A percentile compares a stretch with the other conserved stretches of the same genome.
phyloP scores from a whole-genome alignment of 768 basidiomycete species.

The Suillus clintonianus region DNA sequence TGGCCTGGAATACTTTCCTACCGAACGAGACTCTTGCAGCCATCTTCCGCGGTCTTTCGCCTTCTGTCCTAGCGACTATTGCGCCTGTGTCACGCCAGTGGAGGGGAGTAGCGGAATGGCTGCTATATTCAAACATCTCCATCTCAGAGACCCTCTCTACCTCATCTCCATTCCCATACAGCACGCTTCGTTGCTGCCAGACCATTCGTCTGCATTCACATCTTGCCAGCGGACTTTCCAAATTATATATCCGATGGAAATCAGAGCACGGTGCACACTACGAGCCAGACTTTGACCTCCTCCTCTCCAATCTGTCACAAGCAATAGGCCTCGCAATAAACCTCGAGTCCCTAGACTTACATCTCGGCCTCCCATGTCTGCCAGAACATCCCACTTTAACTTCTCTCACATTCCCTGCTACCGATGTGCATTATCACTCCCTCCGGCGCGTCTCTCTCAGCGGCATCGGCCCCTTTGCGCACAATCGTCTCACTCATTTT shows the following conservation, averaged over 20 bases:
- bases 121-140: conserved; percentile 55
- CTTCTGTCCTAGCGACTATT: conserved; percentile 8
- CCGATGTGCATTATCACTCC: conserved; percentile 40
- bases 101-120: conserved; percentile 53
- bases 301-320: conserved; percentile 42
- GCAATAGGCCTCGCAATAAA: conserved; percentile 37
- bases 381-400: conserved; percentile 48
- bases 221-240: conserved; percentile 46
- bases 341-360: conserved; percentile 59
- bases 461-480: conserved; percentile 42
- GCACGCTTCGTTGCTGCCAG: conserved; percentile 52
- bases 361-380: conserved; percentile 45
- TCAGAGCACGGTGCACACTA: conserved; percentile 34
- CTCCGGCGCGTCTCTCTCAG: conserved; percentile 45
- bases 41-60: conserved; percentile 9
- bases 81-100: conserved; percentile 11
- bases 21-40: conserved; percentile 14
- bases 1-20: not conserved
- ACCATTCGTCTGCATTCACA: conserved; percentile 49
- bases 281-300: conserved; percentile 34
- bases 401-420: conserved; percentile 43
- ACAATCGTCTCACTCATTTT: conserved; percentile 40
- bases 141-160: conserved; percentile 50
- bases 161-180: conserved; percentile 40
- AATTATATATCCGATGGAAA: conserved; percentile 58